These are phyloP conservation scores for Populus deltoides DNA, from an alignment of 345 rosid species.

Conservation along the genomic window DNA sequence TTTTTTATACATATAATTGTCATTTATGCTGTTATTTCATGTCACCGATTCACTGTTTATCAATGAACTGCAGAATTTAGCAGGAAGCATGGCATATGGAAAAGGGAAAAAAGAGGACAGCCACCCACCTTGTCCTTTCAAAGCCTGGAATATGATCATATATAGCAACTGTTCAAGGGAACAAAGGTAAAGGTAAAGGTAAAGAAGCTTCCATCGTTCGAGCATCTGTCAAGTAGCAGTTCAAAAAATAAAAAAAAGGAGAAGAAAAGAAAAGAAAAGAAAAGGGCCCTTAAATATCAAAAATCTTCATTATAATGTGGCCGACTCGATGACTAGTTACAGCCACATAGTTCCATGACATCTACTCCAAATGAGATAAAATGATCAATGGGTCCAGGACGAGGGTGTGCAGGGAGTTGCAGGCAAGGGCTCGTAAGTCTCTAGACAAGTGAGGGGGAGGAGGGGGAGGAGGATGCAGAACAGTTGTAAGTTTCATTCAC, in stretches of 20 bases:
- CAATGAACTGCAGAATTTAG: background rate
- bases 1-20: too few relatives aligned
- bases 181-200: background rate
- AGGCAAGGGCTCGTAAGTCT: too few relatives aligned
- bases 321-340: background rate
- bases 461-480: background rate
- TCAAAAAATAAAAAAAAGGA: background rate
- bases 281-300: background rate
- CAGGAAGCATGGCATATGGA: background rate
- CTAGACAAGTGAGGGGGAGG: too few relatives aligned
- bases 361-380: too few relatives aligned
- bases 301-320: too few relatives aligned
- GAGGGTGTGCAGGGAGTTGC: too few relatives aligned
- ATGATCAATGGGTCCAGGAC: too few relatives aligned
- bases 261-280: background rate
- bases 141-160: background rate
- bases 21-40: background rate
- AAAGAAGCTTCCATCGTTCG: constrained; percentile 7
- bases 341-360: too few relatives aligned
- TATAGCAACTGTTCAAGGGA: background rate
- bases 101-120: background rate
- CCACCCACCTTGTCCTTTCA: background rate
- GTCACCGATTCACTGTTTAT: background rate
- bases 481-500: background rate
- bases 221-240: background rate